Evolutionary conservation across 2,329 filamentous ascomycete species (phyloP).

Genomic region (Epichloe hybrida): DNA sequence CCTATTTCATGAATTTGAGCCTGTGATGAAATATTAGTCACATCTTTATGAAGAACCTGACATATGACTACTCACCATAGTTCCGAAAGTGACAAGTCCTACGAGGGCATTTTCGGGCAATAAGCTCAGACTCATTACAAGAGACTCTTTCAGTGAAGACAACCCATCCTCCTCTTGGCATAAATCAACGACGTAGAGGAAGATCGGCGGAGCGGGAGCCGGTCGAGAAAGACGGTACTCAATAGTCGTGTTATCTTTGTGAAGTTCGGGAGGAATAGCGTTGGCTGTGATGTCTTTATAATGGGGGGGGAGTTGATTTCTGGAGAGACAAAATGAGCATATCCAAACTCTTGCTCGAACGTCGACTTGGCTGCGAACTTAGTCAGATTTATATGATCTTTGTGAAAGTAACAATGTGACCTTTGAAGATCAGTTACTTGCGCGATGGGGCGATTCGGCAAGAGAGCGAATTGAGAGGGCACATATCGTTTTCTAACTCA

Average conservation of each 20-base stretch:
- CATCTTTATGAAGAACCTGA: neutral
- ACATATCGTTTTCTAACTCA: slow-evolving; percentile 29
- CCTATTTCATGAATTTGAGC: slow-evolving; percentile 95
- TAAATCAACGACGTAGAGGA: slow-evolving; percentile 76
- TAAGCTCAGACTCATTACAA: slow-evolving; percentile 74
- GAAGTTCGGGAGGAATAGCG: slow-evolving; percentile 70
- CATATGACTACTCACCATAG: slow-evolving; percentile 53
- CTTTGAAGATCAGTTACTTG: neutral
- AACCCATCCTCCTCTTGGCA: slow-evolving; percentile 82
- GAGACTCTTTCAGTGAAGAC: slow-evolving; percentile 69
- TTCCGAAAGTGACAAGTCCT: slow-evolving; percentile 76
- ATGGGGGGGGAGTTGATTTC: slow-evolving; percentile 69
- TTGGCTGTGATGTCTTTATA: slow-evolving; percentile 84
- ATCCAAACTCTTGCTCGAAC: slow-evolving; percentile 77
- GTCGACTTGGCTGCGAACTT: slow-evolving; percentile 55
- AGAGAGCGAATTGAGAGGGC: neutral
- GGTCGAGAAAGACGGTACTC: slow-evolving; percentile 72
- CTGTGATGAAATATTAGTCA: neutral
- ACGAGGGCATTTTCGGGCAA: slow-evolving; percentile 72
- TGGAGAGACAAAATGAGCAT: slow-evolving; percentile 74
- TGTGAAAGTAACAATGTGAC: neutral
- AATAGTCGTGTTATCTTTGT: slow-evolving; percentile 75
- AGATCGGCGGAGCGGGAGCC: slow-evolving; percentile 75
- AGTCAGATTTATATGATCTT: slow-evolving; percentile 9
- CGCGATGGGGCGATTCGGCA: neutral